A percentile compares a stretch with the other conserved stretches of the same genome.
Evolutionary conservation across 768 basidiomycete genomes (phyloP).

Genomic region (Lactarius indigo): DNA sequence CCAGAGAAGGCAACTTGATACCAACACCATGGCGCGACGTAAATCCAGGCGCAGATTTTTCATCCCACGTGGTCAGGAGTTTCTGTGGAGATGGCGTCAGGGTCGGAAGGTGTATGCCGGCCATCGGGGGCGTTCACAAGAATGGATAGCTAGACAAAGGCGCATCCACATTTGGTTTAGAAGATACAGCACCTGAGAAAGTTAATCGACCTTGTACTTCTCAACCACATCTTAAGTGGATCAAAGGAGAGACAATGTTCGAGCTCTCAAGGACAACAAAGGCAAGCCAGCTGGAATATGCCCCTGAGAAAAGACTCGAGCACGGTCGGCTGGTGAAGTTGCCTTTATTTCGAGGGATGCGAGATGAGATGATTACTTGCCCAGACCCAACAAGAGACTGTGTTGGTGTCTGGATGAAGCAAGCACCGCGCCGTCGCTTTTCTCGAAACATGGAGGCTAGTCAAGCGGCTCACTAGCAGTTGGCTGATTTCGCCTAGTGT

Average conservation of each 20-base stretch:
- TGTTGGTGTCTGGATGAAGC: neutral
- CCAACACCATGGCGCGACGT: neutral
- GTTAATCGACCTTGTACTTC: neutral
- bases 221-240: neutral
- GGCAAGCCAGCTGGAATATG: neutral
- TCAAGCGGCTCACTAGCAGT: neutral
- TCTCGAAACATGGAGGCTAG: neutral
- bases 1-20: neutral
- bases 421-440: neutral
- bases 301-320: neutral
- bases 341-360: constrained; percentile 7
- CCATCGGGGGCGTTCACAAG: neutral
- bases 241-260: neutral
- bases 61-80: neutral
- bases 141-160: neutral
- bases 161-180: neutral
- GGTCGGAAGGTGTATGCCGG: neutral
- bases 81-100: neutral
- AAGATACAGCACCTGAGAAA: neutral
- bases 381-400: neutral
- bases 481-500: neutral
- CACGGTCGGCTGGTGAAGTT: neutral
- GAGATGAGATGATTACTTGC: constrained; percentile 5
- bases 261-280: neutral
- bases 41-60: neutral